Evolutionary conservation across 108 stramenopile species (phyloP).

Genomic region (Mayamaea pseudoterrestris): DNA sequence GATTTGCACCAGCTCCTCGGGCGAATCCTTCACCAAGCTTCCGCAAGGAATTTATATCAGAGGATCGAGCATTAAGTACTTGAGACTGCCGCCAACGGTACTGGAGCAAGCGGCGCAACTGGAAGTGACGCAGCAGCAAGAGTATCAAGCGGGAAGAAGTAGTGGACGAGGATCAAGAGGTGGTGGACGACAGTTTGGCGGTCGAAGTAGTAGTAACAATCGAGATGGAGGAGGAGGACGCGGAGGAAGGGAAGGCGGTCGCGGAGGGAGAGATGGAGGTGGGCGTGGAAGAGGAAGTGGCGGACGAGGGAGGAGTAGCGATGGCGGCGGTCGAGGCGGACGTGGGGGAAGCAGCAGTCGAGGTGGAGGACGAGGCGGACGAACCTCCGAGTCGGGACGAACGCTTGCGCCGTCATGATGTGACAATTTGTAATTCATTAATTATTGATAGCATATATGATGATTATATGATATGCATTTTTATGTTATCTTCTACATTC

Average conservation of each 20-base stretch:
- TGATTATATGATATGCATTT: too few species aligned
- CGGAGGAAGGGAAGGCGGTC: conserved; percentile 15
- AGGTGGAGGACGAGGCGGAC: background rate
- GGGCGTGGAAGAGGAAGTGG: conserved; percentile 4
- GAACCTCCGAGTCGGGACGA: too few species aligned
- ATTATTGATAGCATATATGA: too few species aligned
- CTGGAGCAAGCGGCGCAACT: conserved; percentile 80
- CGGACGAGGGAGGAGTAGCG: conserved; percentile 6
- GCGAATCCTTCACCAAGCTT: conserved; percentile 91
- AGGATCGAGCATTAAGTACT: conserved; percentile 93
- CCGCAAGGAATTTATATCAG: conserved; percentile 93
- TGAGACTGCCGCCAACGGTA: conserved; percentile 87
- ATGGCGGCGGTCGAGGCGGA: conserved; percentile 4
- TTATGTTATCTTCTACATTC: too few species aligned
- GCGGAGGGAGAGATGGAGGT: conserved; percentile 18
- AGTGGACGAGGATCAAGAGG: conserved; percentile 51
- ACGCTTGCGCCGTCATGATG: too few species aligned
- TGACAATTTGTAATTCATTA: too few species aligned
- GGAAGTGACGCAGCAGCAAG: conserved; percentile 36
- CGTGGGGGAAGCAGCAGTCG: conserved; percentile 1
- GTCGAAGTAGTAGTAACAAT: conserved; percentile 6
- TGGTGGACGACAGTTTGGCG: conserved; percentile 40
- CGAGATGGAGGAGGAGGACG: conserved; percentile 17
- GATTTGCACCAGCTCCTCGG: conserved; percentile 90
- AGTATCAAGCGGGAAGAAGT: conserved; percentile 26